Base-by-base conservation (phyloP, 2,329 filamentous ascomycete species). In the Aspergillus sp. region DNA sequence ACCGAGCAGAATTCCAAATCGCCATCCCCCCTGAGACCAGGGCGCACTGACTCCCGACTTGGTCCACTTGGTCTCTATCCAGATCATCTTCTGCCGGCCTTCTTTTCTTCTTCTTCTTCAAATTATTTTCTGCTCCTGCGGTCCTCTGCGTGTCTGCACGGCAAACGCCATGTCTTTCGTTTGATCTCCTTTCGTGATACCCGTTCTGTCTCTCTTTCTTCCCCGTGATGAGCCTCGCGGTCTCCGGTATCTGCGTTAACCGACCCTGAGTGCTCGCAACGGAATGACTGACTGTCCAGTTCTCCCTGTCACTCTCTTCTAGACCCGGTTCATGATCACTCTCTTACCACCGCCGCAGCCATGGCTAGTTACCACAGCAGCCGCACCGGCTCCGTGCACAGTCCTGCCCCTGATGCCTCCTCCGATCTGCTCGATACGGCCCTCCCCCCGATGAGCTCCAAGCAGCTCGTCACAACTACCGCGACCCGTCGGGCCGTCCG, bases 391-490 rank as follows among this genome's bases (percentile, higher is more conserved):
- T 58, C 58, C 20, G 23, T 54, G 5, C 53, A 45, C 34, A 50
- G 40, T 29, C 25, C 9, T 9, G 25, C 11, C 36, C 48, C 38
- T 29, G 47, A 42, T 31, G 31, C 46, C 45, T 13, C 50, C 49
- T 16, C 55, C 4, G 60, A 60, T 20, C 23, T 51, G 20, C 47
- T 49, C 34, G 67, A 70, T 31, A 69, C 67, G 2, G 66, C 66
- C 6, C 46, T 70, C 3, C 67, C 66, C 1, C 65, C 66, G 2
- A 67, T 70, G 49, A 61, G 58, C 29, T 66, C 63, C 13, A 63
- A 64, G 19, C 53, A 53, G 44, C 47, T 56, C n/a, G 44, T 58
- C 14, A 20, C 58, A 9, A 25, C 57, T 20, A 42, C 44, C 16
- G 45, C 54, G 16, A 48, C 54, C 17, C 59, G 56, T 23, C 60